Conservation (phyloP, 2,329 filamentous ascomycete genomes). For the Colletotrichum sp. region DNA sequence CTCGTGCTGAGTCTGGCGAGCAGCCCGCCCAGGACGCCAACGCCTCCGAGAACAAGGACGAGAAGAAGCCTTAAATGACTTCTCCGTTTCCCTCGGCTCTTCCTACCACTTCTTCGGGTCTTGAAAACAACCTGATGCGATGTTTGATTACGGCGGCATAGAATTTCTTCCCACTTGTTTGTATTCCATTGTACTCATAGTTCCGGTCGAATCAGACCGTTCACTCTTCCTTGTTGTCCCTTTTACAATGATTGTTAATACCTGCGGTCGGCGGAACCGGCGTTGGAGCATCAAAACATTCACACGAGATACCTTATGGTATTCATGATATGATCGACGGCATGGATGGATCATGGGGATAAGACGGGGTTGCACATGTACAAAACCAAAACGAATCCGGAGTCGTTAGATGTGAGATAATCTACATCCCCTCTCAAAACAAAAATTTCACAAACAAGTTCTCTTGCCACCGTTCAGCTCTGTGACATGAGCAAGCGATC, state of each 20-base stretch:
- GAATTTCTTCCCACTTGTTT: conserved; percentile 39
- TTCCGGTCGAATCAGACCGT: conserved; percentile 32
- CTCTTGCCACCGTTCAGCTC: neutral
- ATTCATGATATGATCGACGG: conserved; percentile 52
- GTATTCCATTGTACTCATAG: conserved; percentile 59
- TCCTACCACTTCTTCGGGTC: neutral
- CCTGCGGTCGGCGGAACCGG: conserved; percentile 50
- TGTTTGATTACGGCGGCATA: conserved; percentile 39
- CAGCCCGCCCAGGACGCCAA: conserved; percentile 66
- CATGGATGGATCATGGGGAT: conserved; percentile 46
- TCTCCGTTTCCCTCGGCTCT: conserved; percentile 26
- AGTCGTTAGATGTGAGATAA: conserved; percentile 52
- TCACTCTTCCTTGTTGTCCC: conserved; percentile 35
- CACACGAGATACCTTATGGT: conserved; percentile 43
- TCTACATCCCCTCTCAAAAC: conserved; percentile 62
- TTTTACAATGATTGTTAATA: conserved; percentile 52
- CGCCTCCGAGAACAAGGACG: conserved; percentile 67
- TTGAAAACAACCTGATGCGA: neutral
- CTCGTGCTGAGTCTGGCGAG: conserved; percentile 71
- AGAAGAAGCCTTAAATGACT: conserved; percentile 67
- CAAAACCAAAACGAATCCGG: conserved; percentile 45
- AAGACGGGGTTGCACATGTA: conserved; percentile 49
- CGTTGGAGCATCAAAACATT: conserved; percentile 59
- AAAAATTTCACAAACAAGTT: neutral
- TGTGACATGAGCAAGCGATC: neutral